Percentiles rank a stretch among this genome's conserved stretches.
These are phyloP conservation scores for Trebouxia sp. DNA, from an alignment of 139 green algal genomes.

Conservation along the genomic window DNA sequence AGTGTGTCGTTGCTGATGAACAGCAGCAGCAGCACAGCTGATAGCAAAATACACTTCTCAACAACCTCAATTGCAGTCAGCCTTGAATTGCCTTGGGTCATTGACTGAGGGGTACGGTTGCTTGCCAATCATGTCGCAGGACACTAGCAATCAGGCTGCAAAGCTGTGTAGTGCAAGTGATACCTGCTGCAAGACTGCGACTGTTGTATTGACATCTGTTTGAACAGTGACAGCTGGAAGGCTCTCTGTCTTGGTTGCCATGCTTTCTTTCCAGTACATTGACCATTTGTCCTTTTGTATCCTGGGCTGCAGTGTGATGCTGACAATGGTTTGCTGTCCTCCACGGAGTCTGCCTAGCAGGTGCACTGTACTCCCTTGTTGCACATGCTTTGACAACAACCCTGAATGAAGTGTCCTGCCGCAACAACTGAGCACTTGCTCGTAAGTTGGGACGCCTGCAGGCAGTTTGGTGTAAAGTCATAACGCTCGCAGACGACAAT, in stretches of 20 bases:
- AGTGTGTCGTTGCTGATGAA: too few relatives aligned
- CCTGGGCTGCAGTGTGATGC: constrained; percentile 45
- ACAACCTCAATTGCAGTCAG: too few relatives aligned
- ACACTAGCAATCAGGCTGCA: too few relatives aligned
- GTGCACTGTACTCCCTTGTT: neutral
- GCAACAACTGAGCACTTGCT: neutral
- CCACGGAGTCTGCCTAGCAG: neutral
- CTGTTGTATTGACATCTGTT: constrained; percentile 36
- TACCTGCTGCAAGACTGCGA: constrained; percentile 34
- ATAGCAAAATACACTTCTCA: too few relatives aligned
- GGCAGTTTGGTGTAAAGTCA: too few relatives aligned
- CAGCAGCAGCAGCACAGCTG: too few relatives aligned
- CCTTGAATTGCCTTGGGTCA: too few relatives aligned
- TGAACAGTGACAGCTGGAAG: constrained; percentile 38
- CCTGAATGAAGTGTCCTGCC: neutral
- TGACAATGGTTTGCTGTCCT: neutral
- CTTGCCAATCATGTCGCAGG: too few relatives aligned
- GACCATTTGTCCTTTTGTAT: constrained; percentile 80
- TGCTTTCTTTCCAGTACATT: constrained; percentile 81
- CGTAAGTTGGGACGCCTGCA: too few relatives aligned
- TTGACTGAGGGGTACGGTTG: too few relatives aligned
- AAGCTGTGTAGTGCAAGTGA: neutral
- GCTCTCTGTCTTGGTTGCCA: constrained; percentile 39
- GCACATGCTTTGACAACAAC: neutral
- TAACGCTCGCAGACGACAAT: too few relatives aligned